Evolutionary conservation across 495 filamentous ascomycete species (phyloP), one percentile per base, ranked within the genome.

Genomic region (Penicillium antarcticum): DNA sequence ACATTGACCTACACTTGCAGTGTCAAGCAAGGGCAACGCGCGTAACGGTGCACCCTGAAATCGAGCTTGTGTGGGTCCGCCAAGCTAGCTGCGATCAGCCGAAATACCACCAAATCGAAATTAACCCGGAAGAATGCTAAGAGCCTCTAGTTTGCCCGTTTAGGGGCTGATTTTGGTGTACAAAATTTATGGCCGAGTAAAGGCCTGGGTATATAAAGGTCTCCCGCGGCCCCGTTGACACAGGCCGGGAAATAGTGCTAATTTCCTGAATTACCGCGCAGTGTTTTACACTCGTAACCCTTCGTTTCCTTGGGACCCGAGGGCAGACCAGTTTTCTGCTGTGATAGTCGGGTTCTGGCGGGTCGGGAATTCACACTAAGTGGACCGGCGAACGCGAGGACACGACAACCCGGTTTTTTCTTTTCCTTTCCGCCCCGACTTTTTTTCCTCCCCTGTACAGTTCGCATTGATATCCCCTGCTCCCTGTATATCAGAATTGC

Each of bases 61-160:
- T 53, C 41, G 51, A 65, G 62, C 62, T 65, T 56, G 45, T 65
- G 62, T 63, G 60, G 62, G 62, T 63, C 62, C 49, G 61, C 60
- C 62, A 60, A 65, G 54, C 48, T 53, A 44, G 26, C 52, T 59
- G 58, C 51, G 60, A 61, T 51, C 57, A 57, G 52, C 54, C 62
- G 45, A 54, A 42, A 55, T 63, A 53, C 52, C 53, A 47, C 55
- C 37, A 51, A 51, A 47, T 45, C 26, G 37, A 41, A 50, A 52
- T 61, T 41, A 42, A 41, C 50, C 34, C 45, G 36, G 45, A 46
- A 40, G 58, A 59, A 49, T 48, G 44, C 34, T 45, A 52, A 60
- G 56, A 63, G 62, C 59, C 62, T 58, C 58, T 46, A 33, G 46
- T 41, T 24, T 17, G 36, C 42, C 41, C 17, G 34, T 48, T 38